A percentile compares a stretch with the other conserved stretches of the same genome.
Evolutionary conservation across 2,329 filamentous ascomycete species (phyloP).

Genomic region (Aquanectria penicillioides): DNA sequence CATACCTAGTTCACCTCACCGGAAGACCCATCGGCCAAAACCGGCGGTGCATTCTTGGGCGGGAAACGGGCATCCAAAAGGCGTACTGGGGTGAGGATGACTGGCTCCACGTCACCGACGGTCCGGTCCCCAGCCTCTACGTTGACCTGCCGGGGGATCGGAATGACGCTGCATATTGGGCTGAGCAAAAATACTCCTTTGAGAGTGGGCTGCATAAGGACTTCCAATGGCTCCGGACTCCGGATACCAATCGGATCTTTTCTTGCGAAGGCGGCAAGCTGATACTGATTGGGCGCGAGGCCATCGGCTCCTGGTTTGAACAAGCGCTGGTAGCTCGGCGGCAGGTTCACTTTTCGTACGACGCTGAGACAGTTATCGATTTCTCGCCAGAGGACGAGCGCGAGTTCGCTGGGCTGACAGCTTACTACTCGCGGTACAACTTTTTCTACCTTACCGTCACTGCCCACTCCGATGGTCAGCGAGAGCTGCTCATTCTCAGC

Average conservation of each 20-base stretch:
- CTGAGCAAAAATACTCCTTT: conserved; percentile 59
- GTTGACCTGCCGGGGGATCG: conserved; percentile 60
- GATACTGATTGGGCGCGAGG: conserved; percentile 60
- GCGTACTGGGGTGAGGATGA: conserved; percentile 68
- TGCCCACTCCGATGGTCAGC: conserved; percentile 63
- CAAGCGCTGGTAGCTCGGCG: conserved; percentile 65
- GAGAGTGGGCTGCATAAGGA: conserved; percentile 57
- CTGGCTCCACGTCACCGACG: conserved; percentile 71
- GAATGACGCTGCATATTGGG: conserved; percentile 63
- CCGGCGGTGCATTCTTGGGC: conserved; percentile 63
- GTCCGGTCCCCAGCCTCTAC: conserved; percentile 62
- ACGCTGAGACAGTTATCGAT: conserved; percentile 65
- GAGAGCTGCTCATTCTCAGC: conserved; percentile 66
- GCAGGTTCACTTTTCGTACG: conserved; percentile 68
- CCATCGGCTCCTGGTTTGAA: conserved; percentile 68
- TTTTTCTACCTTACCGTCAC: conserved; percentile 72
- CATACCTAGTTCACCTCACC: conserved; percentile 63
- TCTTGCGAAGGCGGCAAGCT: conserved; percentile 51
- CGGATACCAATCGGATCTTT: conserved; percentile 65
- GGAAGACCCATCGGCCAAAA: conserved; percentile 62
- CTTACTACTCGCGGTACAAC: conserved; percentile 72
- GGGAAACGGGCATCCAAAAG: conserved; percentile 68
- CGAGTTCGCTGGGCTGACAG: conserved; percentile 68
- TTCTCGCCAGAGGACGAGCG: conserved; percentile 67
- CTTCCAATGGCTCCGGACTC: conserved; percentile 68